A percentile compares a stretch with the other conserved stretches of the same genome.
Evolutionary conservation across 1,284 basidiomycete genomes (phyloP).

Genomic region (Moesziomyces parantarcticus): DNA sequence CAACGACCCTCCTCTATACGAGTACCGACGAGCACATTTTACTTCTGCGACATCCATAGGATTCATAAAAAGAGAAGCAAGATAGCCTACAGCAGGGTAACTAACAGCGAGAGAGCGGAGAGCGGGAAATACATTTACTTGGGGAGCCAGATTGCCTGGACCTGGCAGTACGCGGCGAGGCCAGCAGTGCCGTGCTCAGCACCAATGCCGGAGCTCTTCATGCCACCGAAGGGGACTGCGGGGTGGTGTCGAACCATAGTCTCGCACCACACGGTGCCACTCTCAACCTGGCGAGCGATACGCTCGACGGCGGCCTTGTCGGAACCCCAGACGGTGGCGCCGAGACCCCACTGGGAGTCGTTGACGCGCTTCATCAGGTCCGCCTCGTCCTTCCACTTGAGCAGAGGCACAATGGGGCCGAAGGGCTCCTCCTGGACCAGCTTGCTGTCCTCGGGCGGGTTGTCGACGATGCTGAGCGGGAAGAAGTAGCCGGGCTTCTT

Average conservation of each 20-base stretch:
- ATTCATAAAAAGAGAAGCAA: too few species aligned
- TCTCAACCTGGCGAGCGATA: slow-evolving; percentile 39
- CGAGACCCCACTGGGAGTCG: slow-evolving; percentile 43
- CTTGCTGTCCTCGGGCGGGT: slow-evolving; percentile 43
- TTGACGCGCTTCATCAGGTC: slow-evolving; percentile 45
- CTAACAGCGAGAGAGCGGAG: too few species aligned
- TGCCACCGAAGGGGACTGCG: slow-evolving; percentile 38
- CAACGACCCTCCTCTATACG: too few species aligned
- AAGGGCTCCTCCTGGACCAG: slow-evolving; percentile 51
- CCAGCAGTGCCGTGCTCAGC: slow-evolving; percentile 26
- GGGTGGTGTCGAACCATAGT: slow-evolving; percentile 16
- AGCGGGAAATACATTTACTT: slow-evolving; percentile 1
- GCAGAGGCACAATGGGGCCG: slow-evolving; percentile 48
- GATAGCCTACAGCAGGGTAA: too few species aligned
- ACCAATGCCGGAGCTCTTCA: slow-evolving; percentile 38
- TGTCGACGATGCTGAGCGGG: slow-evolving; percentile 43
- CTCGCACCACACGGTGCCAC: slow-evolving; percentile 36
- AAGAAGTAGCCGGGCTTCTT: slow-evolving; percentile 45
- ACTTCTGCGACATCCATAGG: too few species aligned
- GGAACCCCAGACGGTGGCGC: slow-evolving; percentile 30
- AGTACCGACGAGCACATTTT: too few species aligned
- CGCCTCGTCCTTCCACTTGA: slow-evolving; percentile 49
- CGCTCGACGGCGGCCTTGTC: slow-evolving; percentile 24
- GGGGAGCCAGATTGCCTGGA: slow-evolving; percentile 22
- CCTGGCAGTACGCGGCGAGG: slow-evolving; percentile 19